Base-by-base conservation (phyloP, 768 basidiomycete genomes). In the Phanerodontia chrysosporium region DNA sequence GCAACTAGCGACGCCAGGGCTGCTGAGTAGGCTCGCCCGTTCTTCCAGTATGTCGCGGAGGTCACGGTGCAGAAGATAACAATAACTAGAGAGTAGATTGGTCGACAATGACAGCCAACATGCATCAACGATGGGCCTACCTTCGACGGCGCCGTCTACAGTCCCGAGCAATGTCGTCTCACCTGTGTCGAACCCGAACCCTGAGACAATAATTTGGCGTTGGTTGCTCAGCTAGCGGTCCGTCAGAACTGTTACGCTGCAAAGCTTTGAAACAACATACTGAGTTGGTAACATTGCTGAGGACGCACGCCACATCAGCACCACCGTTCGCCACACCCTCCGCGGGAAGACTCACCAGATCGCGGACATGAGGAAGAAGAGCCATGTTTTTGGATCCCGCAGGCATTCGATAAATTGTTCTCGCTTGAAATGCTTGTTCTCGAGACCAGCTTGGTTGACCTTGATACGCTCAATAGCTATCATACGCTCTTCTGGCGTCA, bases 361-460 rank as follows among this genome's bases (percentile, higher is more conserved):
- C 52, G 81, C 87, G 45, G 84, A 80, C 62, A 88, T 84, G 61
- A 83, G 70, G 21, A 83, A 83, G 72, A 90, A 82, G 46, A 90
- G 72, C 85, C 87, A 92, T 7, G 86, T 84, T 68, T 86, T 90
- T 45, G 85, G 86, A 71, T 92, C 89, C 61, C 67, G 73, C 44
- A 90, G 69, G 7, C 87, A 79, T 70, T 90, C 87, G 28, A 85
- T 74, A 71, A 90, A 84, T 89, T 92, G 90, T 39, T 88, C 82
- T 45, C 69, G 74, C 72, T 92, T 92, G 83, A 86, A 91, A 46
- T 75, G 77, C 68, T 92, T 92, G 72, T 90, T 91, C 72, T 91
- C 90, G 22, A 90, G 76, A 58, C 90, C 89, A 18, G 86, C 74
- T 71, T 90, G 89, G 69, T 91, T 90, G 51, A 76, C 78, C 69